These are phyloP conservation scores for Flaveria floridana DNA, from an alignment of 140 eudicot species.

Conservation along the genomic window DNA sequence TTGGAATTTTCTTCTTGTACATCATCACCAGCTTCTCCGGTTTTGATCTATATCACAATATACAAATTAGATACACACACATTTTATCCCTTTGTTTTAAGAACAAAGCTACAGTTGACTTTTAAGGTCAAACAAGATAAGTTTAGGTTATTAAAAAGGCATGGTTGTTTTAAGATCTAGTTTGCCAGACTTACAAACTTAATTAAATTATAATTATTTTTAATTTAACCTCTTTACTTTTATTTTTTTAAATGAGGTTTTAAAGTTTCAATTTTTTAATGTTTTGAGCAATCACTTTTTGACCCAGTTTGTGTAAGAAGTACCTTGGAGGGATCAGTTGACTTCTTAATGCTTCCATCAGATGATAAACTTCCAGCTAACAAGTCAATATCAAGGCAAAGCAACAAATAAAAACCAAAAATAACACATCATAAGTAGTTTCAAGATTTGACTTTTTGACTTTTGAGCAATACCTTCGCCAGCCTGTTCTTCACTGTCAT, in stretches of 20 bases:
- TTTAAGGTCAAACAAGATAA: slow-evolving; percentile 28
- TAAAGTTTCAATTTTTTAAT: background rate
- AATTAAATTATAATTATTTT: too few species aligned
- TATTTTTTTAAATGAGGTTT: too few species aligned
- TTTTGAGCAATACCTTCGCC: slow-evolving; percentile 58
- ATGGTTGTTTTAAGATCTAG: background rate
- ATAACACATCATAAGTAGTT: background rate
- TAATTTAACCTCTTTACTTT: too few species aligned
- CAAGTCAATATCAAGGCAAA: slow-evolving; percentile 15
- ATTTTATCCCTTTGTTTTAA: background rate
- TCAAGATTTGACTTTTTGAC: slow-evolving; percentile 30
- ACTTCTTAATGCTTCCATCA: slow-evolving; percentile 61
- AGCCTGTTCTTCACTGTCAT: slow-evolving; percentile 45
- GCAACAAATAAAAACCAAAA: slow-evolving; percentile 25
- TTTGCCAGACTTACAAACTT: background rate
- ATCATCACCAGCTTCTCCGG: slow-evolving; percentile 50
- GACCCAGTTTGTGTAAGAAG: background rate
- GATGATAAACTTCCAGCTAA: slow-evolving; percentile 51
- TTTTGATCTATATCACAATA: slow-evolving; percentile 43
- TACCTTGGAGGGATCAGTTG: slow-evolving; percentile 66
- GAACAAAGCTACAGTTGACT: slow-evolving; percentile 24
- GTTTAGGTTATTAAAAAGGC: background rate
- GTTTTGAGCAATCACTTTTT: background rate
- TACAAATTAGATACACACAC: slow-evolving; percentile 20
- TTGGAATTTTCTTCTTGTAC: slow-evolving; percentile 73